Percentiles rank a stretch among this genome's conserved stretches.
Evolutionary conservation across 139 green algal species (phyloP).

Genomic region (Zygnema circumcarinatum): DNA sequence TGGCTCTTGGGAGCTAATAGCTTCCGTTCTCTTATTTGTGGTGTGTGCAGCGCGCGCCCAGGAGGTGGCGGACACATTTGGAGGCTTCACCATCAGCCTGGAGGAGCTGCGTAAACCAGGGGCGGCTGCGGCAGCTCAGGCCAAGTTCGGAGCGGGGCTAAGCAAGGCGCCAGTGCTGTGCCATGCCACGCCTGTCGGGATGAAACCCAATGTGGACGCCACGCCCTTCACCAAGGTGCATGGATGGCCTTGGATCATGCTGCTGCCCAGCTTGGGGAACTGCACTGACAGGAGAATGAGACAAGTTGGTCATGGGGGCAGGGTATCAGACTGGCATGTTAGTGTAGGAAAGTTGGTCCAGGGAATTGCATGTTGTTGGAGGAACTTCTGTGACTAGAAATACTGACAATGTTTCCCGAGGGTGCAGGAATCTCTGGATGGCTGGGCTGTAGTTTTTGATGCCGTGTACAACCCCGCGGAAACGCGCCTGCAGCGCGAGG

Average conservation of each 20-base stretch:
- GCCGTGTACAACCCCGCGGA: slow-evolving; percentile 94
- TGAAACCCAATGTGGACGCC: slow-evolving; percentile 74
- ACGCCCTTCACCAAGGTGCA: slow-evolving; percentile 18
- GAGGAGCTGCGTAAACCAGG: neutral
- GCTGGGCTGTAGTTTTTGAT: slow-evolving; percentile 86
- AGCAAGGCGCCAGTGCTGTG: slow-evolving; percentile 71
- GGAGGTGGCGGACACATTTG: neutral
- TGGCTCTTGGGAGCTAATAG: no score
- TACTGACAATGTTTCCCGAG: no score
- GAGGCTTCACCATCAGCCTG: neutral
- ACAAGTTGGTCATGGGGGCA: no score
- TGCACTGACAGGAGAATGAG: no score
- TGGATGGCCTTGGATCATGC: no score
- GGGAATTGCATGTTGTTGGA: no score
- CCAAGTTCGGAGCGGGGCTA: neutral
- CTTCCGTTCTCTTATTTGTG: no score
- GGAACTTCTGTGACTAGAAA: no score
- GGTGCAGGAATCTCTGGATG: neutral
- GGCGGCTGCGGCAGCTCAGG: neutral
- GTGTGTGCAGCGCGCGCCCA: neutral
- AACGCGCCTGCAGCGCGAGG: slow-evolving; percentile 71
- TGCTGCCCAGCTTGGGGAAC: no score
- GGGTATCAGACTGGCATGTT: no score
- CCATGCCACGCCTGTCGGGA: slow-evolving; percentile 93
- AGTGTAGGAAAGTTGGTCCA: no score